These are phyloP conservation scores for Globisporangium middletonii DNA, from an alignment of 352 stramenopile species.

Conservation along the genomic window DNA sequence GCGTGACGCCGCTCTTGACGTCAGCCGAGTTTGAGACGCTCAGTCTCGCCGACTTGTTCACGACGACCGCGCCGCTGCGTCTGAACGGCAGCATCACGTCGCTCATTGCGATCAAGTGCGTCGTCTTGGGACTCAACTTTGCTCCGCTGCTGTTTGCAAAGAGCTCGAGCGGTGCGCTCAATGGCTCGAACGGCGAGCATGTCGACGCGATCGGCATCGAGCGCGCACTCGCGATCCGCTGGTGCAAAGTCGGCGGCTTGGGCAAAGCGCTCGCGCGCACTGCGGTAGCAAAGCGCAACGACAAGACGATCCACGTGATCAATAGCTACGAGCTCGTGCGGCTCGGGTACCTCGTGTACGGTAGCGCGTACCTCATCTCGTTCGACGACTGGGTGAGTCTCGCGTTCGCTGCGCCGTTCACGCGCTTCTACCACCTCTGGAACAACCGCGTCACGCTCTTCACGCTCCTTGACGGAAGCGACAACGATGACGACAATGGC, in stretches of 20 bases:
- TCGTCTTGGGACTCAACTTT: constrained; percentile 10
- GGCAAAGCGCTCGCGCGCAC: background rate
- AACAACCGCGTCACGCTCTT: too few species aligned
- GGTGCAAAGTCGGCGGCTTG: constrained; percentile 3
- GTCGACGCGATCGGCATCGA: background rate
- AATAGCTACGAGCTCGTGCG: constrained; percentile 11
- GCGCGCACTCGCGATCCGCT: constrained; percentile 1
- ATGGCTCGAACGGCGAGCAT: too few species aligned
- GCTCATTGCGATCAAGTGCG: constrained; percentile 17
- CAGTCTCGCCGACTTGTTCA: constrained; percentile 2
- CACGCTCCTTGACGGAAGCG: too few species aligned
- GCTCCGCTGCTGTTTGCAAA: background rate
- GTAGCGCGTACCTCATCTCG: constrained; percentile 12
- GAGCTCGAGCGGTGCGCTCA: too few species aligned
- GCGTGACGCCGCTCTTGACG: constrained; percentile 1
- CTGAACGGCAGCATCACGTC: constrained; percentile 9
- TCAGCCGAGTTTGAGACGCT: background rate
- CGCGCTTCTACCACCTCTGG: too few species aligned
- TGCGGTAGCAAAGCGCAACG: too few species aligned
- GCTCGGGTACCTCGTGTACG: constrained; percentile 17
- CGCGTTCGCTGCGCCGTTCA: too few species aligned
- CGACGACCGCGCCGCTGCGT: background rate
- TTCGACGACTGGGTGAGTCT: constrained; percentile 11
- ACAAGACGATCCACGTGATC: background rate
- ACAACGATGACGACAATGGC: too few species aligned